Conservation (phyloP, 192 early-diverging fungal genomes). For the Coemansia sp. region DNA sequence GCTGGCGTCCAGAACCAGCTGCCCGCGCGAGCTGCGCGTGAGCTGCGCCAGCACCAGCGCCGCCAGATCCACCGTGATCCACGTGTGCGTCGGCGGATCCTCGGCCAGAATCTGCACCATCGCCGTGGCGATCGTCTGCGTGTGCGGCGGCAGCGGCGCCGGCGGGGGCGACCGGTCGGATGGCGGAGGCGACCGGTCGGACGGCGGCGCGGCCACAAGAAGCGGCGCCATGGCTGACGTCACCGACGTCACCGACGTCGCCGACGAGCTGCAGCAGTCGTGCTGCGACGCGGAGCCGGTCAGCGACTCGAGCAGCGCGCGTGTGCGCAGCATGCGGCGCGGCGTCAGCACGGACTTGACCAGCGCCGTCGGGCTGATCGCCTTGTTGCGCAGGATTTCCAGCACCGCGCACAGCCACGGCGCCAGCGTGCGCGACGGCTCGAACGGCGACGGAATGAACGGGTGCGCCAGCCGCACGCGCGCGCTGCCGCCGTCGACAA, state of each 20-base stretch:
- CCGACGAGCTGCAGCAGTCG: slow-evolving; percentile 34
- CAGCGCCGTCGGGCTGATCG: slow-evolving; percentile 40
- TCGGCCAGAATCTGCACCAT: slow-evolving; percentile 42
- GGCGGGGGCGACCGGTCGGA: too few species aligned
- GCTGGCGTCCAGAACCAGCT: slow-evolving; percentile 13
- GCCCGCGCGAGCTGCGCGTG: slow-evolving; percentile 12
- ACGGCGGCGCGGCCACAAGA: background rate
- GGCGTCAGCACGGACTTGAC: slow-evolving; percentile 44
- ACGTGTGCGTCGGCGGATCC: slow-evolving; percentile 19
- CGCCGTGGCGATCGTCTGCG: slow-evolving; percentile 16
- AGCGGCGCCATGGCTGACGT: background rate
- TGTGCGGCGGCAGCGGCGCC: slow-evolving; percentile 17
- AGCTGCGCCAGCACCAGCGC: slow-evolving; percentile 30
- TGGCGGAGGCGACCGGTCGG: background rate
- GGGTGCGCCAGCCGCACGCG: slow-evolving; percentile 4
- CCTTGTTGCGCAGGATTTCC: slow-evolving; percentile 45
- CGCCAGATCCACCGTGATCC: slow-evolving; percentile 31
- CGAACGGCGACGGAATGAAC: slow-evolving; percentile 40
- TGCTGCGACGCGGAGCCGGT: slow-evolving; percentile 18
- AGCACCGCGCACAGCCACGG: slow-evolving; percentile 41
- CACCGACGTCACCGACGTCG: slow-evolving; percentile 4
- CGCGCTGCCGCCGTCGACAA: slow-evolving; percentile 8
- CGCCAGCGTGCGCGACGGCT: slow-evolving; percentile 33
- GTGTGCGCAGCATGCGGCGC: slow-evolving; percentile 43
- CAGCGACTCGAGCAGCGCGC: slow-evolving; percentile 41